Conservation (phyloP, 805 yeast species). For the Hanseniaspora opuntiae region DNA sequence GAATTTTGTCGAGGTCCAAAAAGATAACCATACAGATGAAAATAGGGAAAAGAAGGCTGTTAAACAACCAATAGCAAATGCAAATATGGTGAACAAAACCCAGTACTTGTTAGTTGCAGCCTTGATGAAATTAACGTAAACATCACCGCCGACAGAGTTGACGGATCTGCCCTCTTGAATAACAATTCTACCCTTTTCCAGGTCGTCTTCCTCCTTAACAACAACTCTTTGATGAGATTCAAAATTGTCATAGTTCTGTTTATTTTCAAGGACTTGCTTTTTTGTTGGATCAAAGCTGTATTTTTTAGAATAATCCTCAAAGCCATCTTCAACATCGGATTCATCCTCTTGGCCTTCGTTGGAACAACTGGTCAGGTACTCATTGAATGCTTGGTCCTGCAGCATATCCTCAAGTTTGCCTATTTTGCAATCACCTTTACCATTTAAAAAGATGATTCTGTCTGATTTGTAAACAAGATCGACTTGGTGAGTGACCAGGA, state of each 20-base stretch:
- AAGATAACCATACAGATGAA: slow-evolving; percentile 56
- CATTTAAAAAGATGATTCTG: slow-evolving; percentile 49
- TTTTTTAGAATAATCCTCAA: slow-evolving; percentile 17
- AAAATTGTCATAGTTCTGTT: not conserved
- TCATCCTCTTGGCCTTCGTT: slow-evolving; percentile 20
- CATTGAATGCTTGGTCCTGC: slow-evolving; percentile 32
- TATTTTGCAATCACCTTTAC: slow-evolving; percentile 47
- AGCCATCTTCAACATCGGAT: slow-evolving; percentile 15
- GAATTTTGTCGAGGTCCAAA: slow-evolving; percentile 59
- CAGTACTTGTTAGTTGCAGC: slow-evolving; percentile 42
- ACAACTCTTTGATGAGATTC: slow-evolving; percentile 13
- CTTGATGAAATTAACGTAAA: slow-evolving; percentile 38
- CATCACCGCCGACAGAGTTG: slow-evolving; percentile 35
- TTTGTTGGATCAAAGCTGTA: slow-evolving; percentile 1
- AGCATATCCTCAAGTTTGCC: slow-evolving; percentile 50
- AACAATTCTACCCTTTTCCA: slow-evolving; percentile 28
- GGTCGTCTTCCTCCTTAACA: slow-evolving; percentile 8
- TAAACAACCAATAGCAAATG: slow-evolving; percentile 18
- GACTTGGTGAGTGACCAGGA: slow-evolving; percentile 76
- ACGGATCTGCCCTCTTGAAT: slow-evolving; percentile 46
- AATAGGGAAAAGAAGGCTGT: slow-evolving; percentile 24
- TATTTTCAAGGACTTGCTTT: slow-evolving; percentile 13
- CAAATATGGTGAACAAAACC: slow-evolving; percentile 17
- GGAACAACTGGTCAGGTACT: slow-evolving; percentile 34
- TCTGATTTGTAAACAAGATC: slow-evolving; percentile 59